phyloP scores from a whole-genome alignment of 345 rosid genomes.

The Citrus trifoliata region DNA sequence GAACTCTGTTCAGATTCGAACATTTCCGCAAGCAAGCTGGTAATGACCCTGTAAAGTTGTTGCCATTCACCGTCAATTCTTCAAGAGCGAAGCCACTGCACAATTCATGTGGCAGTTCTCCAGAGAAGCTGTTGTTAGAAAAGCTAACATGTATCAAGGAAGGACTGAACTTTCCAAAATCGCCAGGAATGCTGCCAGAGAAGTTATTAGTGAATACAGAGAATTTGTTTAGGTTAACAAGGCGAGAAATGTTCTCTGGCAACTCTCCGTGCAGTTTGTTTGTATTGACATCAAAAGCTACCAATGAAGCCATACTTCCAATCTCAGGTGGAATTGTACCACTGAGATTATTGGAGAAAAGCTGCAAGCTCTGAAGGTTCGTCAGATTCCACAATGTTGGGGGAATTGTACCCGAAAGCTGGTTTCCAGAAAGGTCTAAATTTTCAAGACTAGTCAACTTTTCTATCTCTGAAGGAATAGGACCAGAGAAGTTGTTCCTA shows the following conservation, averaged over 20 bases:
- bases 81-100: slow-evolving; percentile 43
- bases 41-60: slow-evolving; percentile 53
- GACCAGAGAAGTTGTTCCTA: slow-evolving; percentile 41
- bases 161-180: slow-evolving; percentile 54
- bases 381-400: slow-evolving; percentile 39
- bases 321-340: slow-evolving; percentile 57
- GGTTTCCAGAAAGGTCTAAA: slow-evolving; percentile 49
- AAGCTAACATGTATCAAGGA: slow-evolving; percentile 38
- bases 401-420: slow-evolving; percentile 54
- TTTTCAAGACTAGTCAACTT: slow-evolving; percentile 20
- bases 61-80: slow-evolving; percentile 32
- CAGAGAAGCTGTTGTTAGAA: slow-evolving; percentile 56
- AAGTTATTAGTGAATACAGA: slow-evolving; percentile 49
- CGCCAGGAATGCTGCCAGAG: slow-evolving; percentile 44
- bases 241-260: slow-evolving; percentile 47
- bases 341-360: slow-evolving; percentile 44
- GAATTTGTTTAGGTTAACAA: slow-evolving; percentile 24
- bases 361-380: slow-evolving; percentile 34
- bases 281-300: slow-evolving; percentile 36
- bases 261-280: slow-evolving; percentile 52
- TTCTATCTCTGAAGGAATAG: slow-evolving; percentile 49
- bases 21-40: slow-evolving; percentile 61
- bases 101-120: slow-evolving; percentile 53
- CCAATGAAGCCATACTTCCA: slow-evolving; percentile 43
- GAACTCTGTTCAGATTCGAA: slow-evolving; percentile 31